phyloP scores from a whole-genome alignment of 2,329 filamentous ascomycete species.

The Aspergillus ibericus region DNA sequence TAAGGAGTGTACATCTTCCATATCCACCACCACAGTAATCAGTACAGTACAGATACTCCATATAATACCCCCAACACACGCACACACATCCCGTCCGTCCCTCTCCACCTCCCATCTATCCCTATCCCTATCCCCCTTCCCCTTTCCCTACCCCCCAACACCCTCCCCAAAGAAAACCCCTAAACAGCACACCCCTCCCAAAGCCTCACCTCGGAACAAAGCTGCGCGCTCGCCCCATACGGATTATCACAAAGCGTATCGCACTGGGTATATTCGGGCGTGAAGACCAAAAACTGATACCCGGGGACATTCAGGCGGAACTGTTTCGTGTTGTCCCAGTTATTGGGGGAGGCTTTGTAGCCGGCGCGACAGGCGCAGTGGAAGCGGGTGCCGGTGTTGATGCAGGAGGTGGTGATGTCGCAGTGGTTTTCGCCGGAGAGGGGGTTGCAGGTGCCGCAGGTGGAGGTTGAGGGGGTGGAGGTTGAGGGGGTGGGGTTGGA shows the following conservation, averaged over 20 bases:
- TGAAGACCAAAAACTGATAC: slow-evolving; percentile 43
- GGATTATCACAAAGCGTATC: slow-evolving; percentile 39
- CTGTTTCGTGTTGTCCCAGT: slow-evolving; percentile 33
- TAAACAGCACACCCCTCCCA: slow-evolving; percentile 31
- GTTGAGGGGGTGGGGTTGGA: slow-evolving; percentile 24
- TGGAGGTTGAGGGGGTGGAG: slow-evolving; percentile 21
- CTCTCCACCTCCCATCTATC: background rate
- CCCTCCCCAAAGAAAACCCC: background rate
- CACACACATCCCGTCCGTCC: background rate
- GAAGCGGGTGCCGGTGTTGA: slow-evolving; percentile 42
- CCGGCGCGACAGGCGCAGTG: slow-evolving; percentile 46
- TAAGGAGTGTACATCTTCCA: background rate
- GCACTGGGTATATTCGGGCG: slow-evolving; percentile 36
- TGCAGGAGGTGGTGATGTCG: slow-evolving; percentile 47
- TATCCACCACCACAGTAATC: background rate
- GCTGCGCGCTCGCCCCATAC: slow-evolving; percentile 27
- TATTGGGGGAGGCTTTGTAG: slow-evolving; percentile 37
- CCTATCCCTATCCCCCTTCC: background rate
- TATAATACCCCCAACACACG: too few species aligned
- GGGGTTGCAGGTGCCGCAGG: slow-evolving; percentile 43
- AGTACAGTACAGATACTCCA: too few species aligned
- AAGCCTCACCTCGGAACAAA: slow-evolving; percentile 39
- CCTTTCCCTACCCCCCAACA: background rate
- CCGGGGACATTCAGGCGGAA: slow-evolving; percentile 41
- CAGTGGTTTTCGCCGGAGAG: slow-evolving; percentile 42